Evolutionary conservation across 75 land plant genomes (phyloP), one percentile per base, ranked within the genome.

Genomic region (Azolla pinnata): DNA sequence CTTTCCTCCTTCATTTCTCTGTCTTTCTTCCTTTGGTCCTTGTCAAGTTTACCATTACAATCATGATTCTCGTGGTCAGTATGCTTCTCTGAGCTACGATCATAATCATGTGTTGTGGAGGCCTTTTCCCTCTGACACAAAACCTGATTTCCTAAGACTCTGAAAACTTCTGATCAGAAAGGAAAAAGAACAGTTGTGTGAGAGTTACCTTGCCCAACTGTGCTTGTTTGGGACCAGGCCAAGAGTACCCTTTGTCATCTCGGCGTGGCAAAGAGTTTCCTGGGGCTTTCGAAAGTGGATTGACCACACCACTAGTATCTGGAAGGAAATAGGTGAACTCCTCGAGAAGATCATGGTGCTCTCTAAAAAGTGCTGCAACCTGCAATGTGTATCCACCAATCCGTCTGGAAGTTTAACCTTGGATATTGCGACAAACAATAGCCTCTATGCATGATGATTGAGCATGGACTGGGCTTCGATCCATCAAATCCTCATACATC

Each of bases 311-410:
- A 35, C 82, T 73, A 33, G 74, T 52, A 62, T 85, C 90, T 2
- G 98, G 98, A 24, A 93, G 71, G 57, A 93, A 89, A 56, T 78
- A 78, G 14, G 81, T 79, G 65, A 93, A 89, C 61, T 93, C 98
- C 9, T 81, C 85, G 28, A 93, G 83, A 48, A 93, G 59, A 75
- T 93, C 96, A 24, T 50, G 59, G 61, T 89, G 96, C 0, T 83
- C 71, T n/a, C 67, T 50, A 64, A 93, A 89, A 26, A 93, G 77
- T 1, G 38, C 7, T 24, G 90, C 84, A 32, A 93, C 89, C 93
- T 88, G 70, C 29, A 54, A 52, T 35, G n/a, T n/a, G n/a, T n/a
- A n/a, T n/a, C n/a, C n/a, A n/a, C n/a, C n/a, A n/a, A n/a, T n/a
- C n/a, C n/a, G n/a, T n/a, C n/a, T n/a, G n/a, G n/a, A n/a, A n/a